Evolutionary conservation across 371 early-diverging fungal genomes (phyloP).

Genomic region (Rhizopus arrhizus): DNA sequence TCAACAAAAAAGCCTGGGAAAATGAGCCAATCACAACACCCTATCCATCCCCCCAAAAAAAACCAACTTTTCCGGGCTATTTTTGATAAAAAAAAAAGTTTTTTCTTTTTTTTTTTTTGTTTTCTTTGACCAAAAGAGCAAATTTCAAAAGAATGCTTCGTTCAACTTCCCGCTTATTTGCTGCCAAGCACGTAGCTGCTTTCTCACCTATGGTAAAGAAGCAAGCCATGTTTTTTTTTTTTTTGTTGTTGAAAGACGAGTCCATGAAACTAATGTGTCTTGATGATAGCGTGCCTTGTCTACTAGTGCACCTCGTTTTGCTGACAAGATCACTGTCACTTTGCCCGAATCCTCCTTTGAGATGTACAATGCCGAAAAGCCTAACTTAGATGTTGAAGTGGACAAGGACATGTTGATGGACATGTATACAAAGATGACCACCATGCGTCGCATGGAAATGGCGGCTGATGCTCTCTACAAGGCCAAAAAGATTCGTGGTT

Average conservation of each 20-base stretch:
- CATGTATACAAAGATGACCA: constrained; percentile 87
- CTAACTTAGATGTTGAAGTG: constrained; percentile 60
- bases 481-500: constrained; percentile 96
- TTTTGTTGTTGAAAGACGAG: too few relatives aligned
- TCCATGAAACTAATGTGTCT: background rate
- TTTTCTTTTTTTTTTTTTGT: background rate
- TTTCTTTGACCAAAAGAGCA: background rate
- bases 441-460: constrained; percentile 93
- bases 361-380: constrained; percentile 70
- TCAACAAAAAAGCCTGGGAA: background rate
- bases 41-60: background rate
- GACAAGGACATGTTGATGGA: constrained; percentile 72
- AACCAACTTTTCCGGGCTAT: background rate
- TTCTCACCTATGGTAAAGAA: constrained; percentile 30
- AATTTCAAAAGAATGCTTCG: constrained; percentile 44
- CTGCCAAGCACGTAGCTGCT: constrained; percentile 30
- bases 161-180: constrained; percentile 51
- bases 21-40: background rate
- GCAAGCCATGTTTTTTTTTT: too few relatives aligned
- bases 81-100: background rate
- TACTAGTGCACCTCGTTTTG: constrained; percentile 40
- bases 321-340: constrained; percentile 55
- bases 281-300: constrained; percentile 45
- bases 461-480: constrained; percentile 95
- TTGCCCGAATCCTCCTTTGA: constrained; percentile 66